phyloP scores from a whole-genome alignment of 2,329 filamentous ascomycete genomes.

The Apiospora marii region DNA sequence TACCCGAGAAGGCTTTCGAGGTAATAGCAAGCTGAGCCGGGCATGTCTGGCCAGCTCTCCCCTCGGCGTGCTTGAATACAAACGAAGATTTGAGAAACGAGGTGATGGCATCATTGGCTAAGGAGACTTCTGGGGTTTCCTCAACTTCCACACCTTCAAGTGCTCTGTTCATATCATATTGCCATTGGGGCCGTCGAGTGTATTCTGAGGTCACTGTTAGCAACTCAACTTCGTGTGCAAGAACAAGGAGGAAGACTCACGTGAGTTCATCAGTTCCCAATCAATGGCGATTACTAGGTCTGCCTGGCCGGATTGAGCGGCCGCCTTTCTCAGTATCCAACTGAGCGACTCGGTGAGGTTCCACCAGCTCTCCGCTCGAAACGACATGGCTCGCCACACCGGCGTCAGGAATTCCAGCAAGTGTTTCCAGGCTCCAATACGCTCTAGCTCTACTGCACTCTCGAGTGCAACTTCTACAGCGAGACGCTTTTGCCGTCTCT shows the following conservation, averaged over 20 bases:
- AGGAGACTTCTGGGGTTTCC: slow-evolving; percentile 56
- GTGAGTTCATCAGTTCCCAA: slow-evolving; percentile 69
- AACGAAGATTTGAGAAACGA: slow-evolving; percentile 64
- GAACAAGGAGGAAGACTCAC: slow-evolving; percentile 49
- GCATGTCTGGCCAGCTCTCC: slow-evolving; percentile 67
- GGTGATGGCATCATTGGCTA: slow-evolving; percentile 59
- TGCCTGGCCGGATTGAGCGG: slow-evolving; percentile 58
- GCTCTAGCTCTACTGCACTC: slow-evolving; percentile 63
- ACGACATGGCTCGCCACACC: slow-evolving; percentile 64
- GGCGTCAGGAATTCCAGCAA: slow-evolving; percentile 62
- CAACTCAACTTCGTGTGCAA: background rate
- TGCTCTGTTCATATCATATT: slow-evolving; percentile 66
- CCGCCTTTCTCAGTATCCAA: slow-evolving; percentile 67
- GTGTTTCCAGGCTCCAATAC: slow-evolving; percentile 59
- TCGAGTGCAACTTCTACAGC: slow-evolving; percentile 65
- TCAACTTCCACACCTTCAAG: slow-evolving; percentile 57
- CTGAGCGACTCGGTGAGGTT: slow-evolving; percentile 66
- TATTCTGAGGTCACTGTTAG: slow-evolving; percentile 54
- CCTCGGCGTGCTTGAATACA: slow-evolving; percentile 64
- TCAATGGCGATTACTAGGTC: slow-evolving; percentile 68
- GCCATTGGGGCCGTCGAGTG: slow-evolving; percentile 62
- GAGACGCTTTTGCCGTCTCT: slow-evolving; percentile 60
- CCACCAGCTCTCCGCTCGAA: slow-evolving; percentile 67
- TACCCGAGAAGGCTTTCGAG: slow-evolving; percentile 62
- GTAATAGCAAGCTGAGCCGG: slow-evolving; percentile 64